Conservation (phyloP, 2,329 filamentous ascomycete genomes). For the Cladosporium sp. region DNA sequence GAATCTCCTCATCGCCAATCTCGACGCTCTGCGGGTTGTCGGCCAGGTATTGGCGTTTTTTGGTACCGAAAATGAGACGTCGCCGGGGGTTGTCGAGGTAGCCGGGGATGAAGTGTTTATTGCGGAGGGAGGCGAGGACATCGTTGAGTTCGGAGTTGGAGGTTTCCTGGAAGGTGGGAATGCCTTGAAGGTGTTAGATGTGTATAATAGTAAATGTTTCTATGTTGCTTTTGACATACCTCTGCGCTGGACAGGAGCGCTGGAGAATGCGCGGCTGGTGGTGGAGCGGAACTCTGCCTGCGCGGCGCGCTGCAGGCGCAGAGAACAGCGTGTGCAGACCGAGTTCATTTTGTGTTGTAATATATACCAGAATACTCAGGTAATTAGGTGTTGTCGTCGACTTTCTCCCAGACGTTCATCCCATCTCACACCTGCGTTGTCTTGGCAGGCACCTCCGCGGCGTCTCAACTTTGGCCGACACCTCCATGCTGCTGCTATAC, state of each 20-base stretch:
- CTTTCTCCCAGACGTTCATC: background rate
- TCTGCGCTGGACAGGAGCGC: conserved; percentile 15
- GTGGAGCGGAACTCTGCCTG: conserved; percentile 15
- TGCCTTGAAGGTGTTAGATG: conserved; percentile 18
- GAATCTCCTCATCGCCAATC: conserved; percentile 38
- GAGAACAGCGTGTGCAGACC: conserved; percentile 30
- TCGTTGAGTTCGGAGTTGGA: conserved; percentile 38
- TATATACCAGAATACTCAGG: too few relatives aligned
- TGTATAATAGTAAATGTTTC: background rate
- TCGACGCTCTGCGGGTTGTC: conserved; percentile 40
- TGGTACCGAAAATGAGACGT: conserved; percentile 39
- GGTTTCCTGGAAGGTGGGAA: conserved; percentile 40
- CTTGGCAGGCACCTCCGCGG: conserved; percentile 12
- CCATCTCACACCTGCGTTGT: conserved; percentile 4
- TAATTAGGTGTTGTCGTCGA: background rate
- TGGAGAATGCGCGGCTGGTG: conserved; percentile 25
- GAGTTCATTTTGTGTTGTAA: conserved; percentile 21
- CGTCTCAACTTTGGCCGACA: conserved; percentile 1
- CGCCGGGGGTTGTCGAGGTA: conserved; percentile 40
- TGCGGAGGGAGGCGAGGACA: conserved; percentile 39
- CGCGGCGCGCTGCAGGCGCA: conserved; percentile 28
- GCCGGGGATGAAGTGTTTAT: conserved; percentile 41
- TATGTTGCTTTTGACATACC: background rate
- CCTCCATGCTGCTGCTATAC: background rate
- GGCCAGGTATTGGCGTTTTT: conserved; percentile 38